Base-by-base conservation (phyloP, 352 stramenopile species). In the Phytophthora palmivora region DNA sequence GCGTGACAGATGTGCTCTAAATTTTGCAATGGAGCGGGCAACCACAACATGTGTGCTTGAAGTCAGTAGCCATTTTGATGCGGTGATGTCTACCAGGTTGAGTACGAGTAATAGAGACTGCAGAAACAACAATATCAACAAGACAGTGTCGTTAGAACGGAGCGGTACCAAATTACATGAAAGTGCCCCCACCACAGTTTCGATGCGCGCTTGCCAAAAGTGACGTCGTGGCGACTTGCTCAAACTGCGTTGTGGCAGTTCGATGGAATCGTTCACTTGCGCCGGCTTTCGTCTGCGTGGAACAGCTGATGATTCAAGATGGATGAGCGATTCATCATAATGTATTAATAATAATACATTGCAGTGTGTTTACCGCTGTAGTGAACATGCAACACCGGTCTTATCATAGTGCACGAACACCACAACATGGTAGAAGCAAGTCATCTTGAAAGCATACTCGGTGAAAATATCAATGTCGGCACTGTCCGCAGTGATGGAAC, bases 21-120 rank as follows among this genome's bases (percentile, higher is more conserved):
- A 44, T 55, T 56, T 66, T 67, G 36, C 28, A 26, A 34, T 51
- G 21, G 49, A 61, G 26, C 60, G 49, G 19, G 24, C 24, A n/a
- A 58, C 43, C 37, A 37, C 55, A 57, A 24, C 45, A 45, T 57
- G 45, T 54, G 42, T 36, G 8, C n/a, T 56, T 38, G 32, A 46
- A 47, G 53, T 21, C 45, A 30, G 32, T 34, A 34, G 22, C 22
- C 24, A 14, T 26, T 45, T 38, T 52, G 45, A 36, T 50, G 43
- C 12, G 9, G 43, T 50, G 44, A 37, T 50, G 26, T 16, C 19
- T 44, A 44, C 22, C 24, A 28, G 24, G 24, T 28, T 28, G 24
- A 3, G 24, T 6, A 28, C 24, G 24, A 6, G 24, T 28, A 28
- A 6, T 6, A 28, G 24, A 28, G 24, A 28, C 24, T 28, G 24